Evolutionary conservation across 345 rosid genomes (phyloP).

Genomic region (Geranium brycei): DNA sequence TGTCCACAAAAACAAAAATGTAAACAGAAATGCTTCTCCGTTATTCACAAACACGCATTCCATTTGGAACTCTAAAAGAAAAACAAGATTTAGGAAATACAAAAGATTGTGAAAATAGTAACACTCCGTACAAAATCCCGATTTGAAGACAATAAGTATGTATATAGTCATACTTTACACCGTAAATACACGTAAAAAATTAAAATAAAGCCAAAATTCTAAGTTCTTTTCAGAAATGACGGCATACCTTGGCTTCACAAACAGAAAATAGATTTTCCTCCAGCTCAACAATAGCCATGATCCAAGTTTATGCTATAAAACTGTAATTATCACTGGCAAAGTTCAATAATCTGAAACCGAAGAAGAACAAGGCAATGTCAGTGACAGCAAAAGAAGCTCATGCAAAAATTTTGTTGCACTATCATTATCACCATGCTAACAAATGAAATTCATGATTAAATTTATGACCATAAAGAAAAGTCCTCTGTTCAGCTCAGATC

Average conservation of each 20-base stretch:
- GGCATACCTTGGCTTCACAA: too few relatives aligned
- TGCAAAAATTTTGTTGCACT: not conserved
- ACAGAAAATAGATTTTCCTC: slow-evolving; percentile 44
- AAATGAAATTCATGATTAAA: too few relatives aligned
- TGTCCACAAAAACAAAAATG: not conserved
- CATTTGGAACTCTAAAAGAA: too few relatives aligned
- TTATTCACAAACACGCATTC: too few relatives aligned
- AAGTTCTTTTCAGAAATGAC: too few relatives aligned
- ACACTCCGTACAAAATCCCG: too few relatives aligned
- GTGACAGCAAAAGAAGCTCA: not conserved
- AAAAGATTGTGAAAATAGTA: too few relatives aligned
- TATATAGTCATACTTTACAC: too few relatives aligned
- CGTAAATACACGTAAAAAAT: too few relatives aligned
- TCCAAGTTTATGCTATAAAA: slow-evolving; percentile 20
- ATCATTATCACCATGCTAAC: not conserved
- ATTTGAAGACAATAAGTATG: too few relatives aligned
- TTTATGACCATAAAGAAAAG: not conserved
- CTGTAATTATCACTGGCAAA: slow-evolving; percentile 12
- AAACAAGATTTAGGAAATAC: too few relatives aligned
- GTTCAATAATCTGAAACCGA: slow-evolving; percentile 30
- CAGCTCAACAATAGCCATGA: slow-evolving; percentile 71
- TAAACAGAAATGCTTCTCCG: not conserved
- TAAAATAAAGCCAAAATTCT: too few relatives aligned
- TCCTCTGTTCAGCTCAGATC: not conserved
- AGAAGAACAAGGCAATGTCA: not conserved